Conservation (phyloP, 768 basidiomycete species). For the Xerocomus potaroensis region DNA sequence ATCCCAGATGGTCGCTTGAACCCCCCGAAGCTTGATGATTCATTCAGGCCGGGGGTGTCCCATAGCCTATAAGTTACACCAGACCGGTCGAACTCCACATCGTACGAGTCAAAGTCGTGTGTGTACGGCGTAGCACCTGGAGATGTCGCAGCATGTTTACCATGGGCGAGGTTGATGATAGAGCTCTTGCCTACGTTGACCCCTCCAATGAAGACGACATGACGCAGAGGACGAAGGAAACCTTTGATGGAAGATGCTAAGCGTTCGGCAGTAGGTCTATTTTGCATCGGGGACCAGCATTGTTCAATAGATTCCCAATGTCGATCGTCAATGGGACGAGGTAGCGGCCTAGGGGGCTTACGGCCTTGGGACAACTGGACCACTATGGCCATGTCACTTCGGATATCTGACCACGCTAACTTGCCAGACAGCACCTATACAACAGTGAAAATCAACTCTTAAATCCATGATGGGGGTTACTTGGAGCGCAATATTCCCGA, state of each 20-base stretch:
- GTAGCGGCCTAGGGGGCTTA: constrained; percentile 5
- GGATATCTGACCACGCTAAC: too few relatives aligned
- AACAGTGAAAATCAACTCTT: neutral
- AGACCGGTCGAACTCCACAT: constrained; percentile 22
- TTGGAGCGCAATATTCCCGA: constrained; percentile 4
- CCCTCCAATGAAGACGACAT: constrained; percentile 38
- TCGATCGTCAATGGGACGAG: constrained; percentile 3
- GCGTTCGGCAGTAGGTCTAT: constrained; percentile 4
- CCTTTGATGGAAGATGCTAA: neutral
- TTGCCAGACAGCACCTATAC: constrained; percentile 3
- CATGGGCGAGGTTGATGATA: constrained; percentile 36
- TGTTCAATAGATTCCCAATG: constrained; percentile 6
- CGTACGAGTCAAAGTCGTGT: too few relatives aligned
- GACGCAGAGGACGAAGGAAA: constrained; percentile 14
- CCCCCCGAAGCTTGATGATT: neutral
- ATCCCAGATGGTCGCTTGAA: constrained; percentile 5
- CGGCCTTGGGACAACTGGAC: constrained; percentile 1
- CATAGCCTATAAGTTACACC: constrained; percentile 22
- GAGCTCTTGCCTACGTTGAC: constrained; percentile 45
- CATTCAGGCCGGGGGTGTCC: constrained; percentile 32
- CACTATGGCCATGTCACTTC: neutral
- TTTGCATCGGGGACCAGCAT: constrained; percentile 3
- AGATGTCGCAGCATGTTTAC: constrained; percentile 23
- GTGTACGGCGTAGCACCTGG: constrained; percentile 32
- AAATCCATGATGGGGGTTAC: neutral